These are phyloP conservation scores for Rhododendron ferrugineum DNA, from an alignment of 148 eudicot species.

Conservation along the genomic window DNA sequence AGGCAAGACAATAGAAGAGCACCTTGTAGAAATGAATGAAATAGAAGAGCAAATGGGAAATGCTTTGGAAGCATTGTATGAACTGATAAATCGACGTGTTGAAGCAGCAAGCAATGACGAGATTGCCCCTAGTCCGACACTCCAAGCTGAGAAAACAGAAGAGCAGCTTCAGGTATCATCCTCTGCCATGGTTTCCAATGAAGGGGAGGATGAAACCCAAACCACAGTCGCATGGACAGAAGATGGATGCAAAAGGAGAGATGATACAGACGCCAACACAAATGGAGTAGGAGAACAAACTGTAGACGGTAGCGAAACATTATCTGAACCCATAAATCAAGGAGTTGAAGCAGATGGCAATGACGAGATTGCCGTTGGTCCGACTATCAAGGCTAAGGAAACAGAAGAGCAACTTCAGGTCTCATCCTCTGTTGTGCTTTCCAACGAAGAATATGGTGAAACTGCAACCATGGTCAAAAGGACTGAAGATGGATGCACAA, in stretches of 20 bases:
- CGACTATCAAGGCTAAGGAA: neutral
- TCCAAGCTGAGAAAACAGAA: slow-evolving; percentile 4
- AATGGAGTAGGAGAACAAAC: neutral
- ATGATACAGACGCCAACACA: neutral
- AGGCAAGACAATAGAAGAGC: neutral
- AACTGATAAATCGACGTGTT: neutral
- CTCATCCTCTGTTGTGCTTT: neutral
- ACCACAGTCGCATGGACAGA: neutral
- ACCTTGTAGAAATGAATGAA: neutral
- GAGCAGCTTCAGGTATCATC: neutral
- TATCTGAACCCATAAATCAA: neutral
- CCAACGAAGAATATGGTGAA: neutral
- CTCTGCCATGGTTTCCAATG: neutral
- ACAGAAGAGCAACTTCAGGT: slow-evolving; percentile 8
- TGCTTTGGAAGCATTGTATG: neutral
- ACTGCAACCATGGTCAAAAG: neutral
- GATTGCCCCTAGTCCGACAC: neutral
- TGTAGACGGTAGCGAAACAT: neutral
- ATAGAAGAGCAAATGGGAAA: slow-evolving; percentile 2
- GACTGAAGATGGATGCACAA: neutral
- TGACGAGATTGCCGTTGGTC: neutral
- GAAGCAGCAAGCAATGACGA: neutral
- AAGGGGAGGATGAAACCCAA: neutral
- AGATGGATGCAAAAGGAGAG: slow-evolving; percentile 3
- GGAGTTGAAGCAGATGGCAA: neutral